Conservation (phyloP, 192 early-diverging fungal genomes). For the Paraglomus brasilianum region DNA sequence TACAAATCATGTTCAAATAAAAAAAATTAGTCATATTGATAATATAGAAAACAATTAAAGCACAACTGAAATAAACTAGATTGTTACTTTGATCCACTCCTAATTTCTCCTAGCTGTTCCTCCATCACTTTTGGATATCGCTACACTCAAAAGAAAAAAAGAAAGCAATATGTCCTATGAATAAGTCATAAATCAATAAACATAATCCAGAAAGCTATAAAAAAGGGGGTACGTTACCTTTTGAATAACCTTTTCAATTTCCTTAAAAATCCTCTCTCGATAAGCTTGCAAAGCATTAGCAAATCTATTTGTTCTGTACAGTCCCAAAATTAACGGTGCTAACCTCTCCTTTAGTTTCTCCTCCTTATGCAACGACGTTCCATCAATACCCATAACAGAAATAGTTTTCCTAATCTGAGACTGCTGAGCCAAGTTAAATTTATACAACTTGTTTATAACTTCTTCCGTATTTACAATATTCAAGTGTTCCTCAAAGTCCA, state of each 20-base stretch:
- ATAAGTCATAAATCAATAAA: constrained; percentile 23
- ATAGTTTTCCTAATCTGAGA: constrained; percentile 1
- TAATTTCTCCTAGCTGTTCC: neutral
- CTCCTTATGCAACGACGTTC: constrained; percentile 35
- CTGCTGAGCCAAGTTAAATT: constrained; percentile 1
- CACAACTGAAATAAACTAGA: neutral
- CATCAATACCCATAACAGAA: constrained; percentile 21
- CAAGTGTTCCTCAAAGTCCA: constrained; percentile 58
- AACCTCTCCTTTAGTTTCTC: constrained; percentile 55
- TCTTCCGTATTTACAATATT: constrained; percentile 47
- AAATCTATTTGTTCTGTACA: constrained; percentile 73
- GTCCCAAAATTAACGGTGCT: constrained; percentile 71
- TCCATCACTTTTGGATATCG: neutral
- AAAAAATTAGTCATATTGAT: constrained; percentile 21
- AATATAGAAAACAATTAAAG: constrained; percentile 12
- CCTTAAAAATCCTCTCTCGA: constrained; percentile 71
- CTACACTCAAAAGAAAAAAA: too few species aligned
- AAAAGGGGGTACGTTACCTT: constrained; percentile 53
- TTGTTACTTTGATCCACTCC: constrained; percentile 2
- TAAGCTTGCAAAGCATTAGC: constrained; percentile 68
- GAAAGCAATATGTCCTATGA: neutral
- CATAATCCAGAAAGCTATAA: neutral
- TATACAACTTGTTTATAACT: constrained; percentile 20
- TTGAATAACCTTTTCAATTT: constrained; percentile 77
- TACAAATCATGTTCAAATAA: neutral